These are phyloP conservation scores for Wickerhamiella lipophila DNA, from an alignment of 805 yeast genomes.

Conservation along the genomic window DNA sequence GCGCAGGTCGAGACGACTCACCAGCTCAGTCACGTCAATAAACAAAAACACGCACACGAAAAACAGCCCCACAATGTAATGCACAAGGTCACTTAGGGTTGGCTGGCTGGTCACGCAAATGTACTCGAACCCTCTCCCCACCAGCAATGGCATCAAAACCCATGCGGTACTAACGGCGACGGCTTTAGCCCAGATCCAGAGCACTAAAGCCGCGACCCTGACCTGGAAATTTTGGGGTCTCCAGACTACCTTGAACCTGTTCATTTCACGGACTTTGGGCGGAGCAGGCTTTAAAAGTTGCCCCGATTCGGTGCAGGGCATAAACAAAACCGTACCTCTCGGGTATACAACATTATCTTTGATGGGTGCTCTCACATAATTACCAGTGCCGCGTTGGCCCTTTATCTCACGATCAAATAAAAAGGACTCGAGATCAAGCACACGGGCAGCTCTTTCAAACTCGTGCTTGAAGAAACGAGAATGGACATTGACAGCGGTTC, in stretches of 20 bases:
- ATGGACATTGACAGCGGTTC: background rate
- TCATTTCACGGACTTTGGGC: constrained; percentile 33
- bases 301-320: constrained; percentile 72
- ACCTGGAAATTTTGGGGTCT: constrained; percentile 64
- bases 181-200: constrained; percentile 30
- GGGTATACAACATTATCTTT: constrained; percentile 61
- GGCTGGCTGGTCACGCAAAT: background rate
- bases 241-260: constrained; percentile 61
- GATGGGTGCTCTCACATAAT: constrained; percentile 74
- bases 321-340: constrained; percentile 49
- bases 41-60: background rate
- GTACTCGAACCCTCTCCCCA: constrained; percentile 15
- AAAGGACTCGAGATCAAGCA: constrained; percentile 26
- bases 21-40: background rate
- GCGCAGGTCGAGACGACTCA: background rate
- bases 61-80: background rate
- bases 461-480: constrained; percentile 27
- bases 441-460: constrained; percentile 9
- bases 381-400: constrained; percentile 53
- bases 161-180: constrained; percentile 3
- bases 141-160: constrained; percentile 15
- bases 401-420: constrained; percentile 25
- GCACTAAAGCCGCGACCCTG: constrained; percentile 41
- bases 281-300: constrained; percentile 35
- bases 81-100: constrained; percentile 1